Percentiles rank a stretch among this genome's conserved stretches.
Evolutionary conservation across 331 rosid genomes (phyloP).

Genomic region (Prunus yedoensis): DNA sequence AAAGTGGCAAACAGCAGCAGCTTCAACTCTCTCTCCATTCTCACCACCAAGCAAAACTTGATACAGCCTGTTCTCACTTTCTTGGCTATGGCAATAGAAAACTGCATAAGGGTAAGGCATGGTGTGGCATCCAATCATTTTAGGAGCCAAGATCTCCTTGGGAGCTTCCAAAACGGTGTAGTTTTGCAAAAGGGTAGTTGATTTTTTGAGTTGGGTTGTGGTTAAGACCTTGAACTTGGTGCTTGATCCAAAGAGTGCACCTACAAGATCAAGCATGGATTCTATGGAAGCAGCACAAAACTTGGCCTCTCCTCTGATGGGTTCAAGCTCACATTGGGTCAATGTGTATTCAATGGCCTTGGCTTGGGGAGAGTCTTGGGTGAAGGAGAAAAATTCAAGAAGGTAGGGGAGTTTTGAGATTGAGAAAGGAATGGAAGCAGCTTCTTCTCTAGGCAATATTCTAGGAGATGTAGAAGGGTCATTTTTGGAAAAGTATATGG

Average conservation of each 20-base stretch:
- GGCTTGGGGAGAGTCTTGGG: slow-evolving; percentile 61
- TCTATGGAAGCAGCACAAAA: slow-evolving; percentile 77
- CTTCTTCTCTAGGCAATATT: slow-evolving; percentile 60
- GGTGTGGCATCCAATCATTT: slow-evolving; percentile 65
- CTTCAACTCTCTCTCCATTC: slow-evolving; percentile 53
- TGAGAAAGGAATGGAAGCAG: slow-evolving; percentile 60
- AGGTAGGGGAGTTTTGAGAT: slow-evolving; percentile 39
- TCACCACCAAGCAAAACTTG: slow-evolving; percentile 50
- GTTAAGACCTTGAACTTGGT: slow-evolving; percentile 42
- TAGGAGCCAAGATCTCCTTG: slow-evolving; percentile 41
- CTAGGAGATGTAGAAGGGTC: slow-evolving; percentile 51
- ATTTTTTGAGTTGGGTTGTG: slow-evolving; percentile 43
- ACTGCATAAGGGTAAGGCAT: slow-evolving; percentile 82
- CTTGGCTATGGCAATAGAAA: slow-evolving; percentile 69
- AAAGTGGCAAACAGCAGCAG: slow-evolving; percentile 73
- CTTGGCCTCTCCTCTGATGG: slow-evolving; percentile 71
- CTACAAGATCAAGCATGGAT: slow-evolving; percentile 58
- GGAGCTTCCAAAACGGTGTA: slow-evolving; percentile 51
- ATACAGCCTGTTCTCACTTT: slow-evolving; percentile 45
- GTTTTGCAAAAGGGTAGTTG: slow-evolving; percentile 46
- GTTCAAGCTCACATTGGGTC: slow-evolving; percentile 49
- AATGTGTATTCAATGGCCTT: slow-evolving; percentile 64
- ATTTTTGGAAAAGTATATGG: slow-evolving; percentile 51
- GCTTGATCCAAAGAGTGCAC: slow-evolving; percentile 38
- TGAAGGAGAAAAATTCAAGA: slow-evolving; percentile 52